Conservation (phyloP, 2,329 filamentous ascomycete species). For the Sclerotinia nivalis region DNA sequence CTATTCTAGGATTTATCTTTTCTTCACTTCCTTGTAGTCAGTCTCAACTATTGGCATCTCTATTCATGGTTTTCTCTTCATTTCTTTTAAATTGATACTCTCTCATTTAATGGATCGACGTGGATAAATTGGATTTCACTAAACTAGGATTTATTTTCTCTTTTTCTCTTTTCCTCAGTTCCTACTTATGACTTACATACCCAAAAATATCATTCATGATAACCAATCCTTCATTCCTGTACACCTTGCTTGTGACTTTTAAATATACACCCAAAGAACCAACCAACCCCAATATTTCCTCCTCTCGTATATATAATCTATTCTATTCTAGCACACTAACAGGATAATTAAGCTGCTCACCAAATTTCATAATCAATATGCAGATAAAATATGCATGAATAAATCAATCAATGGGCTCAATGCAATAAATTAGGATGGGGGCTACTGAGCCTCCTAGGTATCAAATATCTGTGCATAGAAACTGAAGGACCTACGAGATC, state of each 20-base stretch:
- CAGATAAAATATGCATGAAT: neutral
- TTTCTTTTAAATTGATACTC: neutral
- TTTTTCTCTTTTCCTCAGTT: neutral
- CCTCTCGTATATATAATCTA: too few relatives aligned
- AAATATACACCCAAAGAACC: too few relatives aligned
- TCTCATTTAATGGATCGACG: neutral
- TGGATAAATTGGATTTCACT: neutral
- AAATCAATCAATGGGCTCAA: neutral
- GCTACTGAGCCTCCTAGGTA: neutral
- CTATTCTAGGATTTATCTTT: neutral
- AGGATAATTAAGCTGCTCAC: too few relatives aligned
- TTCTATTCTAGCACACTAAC: too few relatives aligned
- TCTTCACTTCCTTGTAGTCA: neutral
- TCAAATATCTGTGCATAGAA: neutral
- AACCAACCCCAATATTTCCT: too few relatives aligned
- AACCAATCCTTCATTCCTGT: neutral
- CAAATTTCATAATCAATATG: neutral
- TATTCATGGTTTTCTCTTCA: neutral
- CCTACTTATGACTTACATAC: slow-evolving; percentile 1
- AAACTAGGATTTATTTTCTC: neutral
- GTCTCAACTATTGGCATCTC: neutral
- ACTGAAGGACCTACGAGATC: too few relatives aligned
- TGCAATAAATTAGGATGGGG: neutral
- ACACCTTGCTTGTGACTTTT: too few relatives aligned
- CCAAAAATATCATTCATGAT: neutral